phyloP scores from a whole-genome alignment of 108 stramenopile genomes.

The Asterionellopsis glacialis region DNA sequence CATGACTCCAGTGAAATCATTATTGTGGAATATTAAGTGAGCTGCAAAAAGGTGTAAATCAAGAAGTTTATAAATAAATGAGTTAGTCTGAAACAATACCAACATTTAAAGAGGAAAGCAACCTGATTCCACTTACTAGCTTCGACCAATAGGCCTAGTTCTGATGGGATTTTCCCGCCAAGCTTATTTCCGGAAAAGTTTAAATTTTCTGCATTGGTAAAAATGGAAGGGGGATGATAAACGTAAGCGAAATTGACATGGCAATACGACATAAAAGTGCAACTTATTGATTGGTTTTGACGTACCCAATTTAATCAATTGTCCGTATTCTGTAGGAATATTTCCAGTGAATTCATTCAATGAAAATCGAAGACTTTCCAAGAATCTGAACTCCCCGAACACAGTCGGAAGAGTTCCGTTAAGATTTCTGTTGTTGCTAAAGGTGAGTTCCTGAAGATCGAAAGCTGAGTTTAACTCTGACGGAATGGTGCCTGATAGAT shows the following conservation, averaged over 20 bases:
- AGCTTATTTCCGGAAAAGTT: conserved; percentile 16
- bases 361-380: not conserved
- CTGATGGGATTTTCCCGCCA: conserved; percentile 48
- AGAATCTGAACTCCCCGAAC: not conserved
- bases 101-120: no score
- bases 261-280: no score
- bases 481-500: conserved; percentile 2
- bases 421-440: conserved; percentile 21
- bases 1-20: no score
- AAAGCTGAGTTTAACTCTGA: not conserved
- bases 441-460: not conserved
- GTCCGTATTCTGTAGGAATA: conserved; percentile 1
- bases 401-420: conserved; percentile 21
- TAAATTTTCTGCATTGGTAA: not conserved
- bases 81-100: no score
- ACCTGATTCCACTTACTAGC: no score
- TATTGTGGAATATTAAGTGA: no score
- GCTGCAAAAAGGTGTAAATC: no score
- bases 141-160: conserved; percentile 45
- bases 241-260: no score
- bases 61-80: no score
- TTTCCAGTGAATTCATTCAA: not conserved
- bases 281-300: not conserved
- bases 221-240: no score
- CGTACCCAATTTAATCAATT: not conserved